Conservation (phyloP, 768 basidiomycete genomes). For the Inosperma sp. region DNA sequence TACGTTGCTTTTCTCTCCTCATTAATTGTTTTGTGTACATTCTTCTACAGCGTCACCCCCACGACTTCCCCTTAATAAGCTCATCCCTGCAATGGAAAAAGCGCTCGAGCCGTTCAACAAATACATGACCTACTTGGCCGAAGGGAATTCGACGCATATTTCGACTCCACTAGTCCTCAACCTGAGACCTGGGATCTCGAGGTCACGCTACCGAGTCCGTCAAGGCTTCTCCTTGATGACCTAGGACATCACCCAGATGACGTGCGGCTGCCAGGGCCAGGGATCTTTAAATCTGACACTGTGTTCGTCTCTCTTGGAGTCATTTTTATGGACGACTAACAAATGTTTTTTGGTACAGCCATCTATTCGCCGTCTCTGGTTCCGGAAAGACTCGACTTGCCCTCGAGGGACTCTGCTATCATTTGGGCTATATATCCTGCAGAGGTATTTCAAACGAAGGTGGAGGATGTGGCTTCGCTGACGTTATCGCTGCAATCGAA, state of each 20-base stretch:
- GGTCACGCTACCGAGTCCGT: background rate
- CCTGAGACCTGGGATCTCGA: background rate
- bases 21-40: background rate
- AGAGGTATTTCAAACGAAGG: too few relatives aligned
- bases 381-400: too few relatives aligned
- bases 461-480: background rate
- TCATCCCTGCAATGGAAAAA: background rate
- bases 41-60: background rate
- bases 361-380: background rate
- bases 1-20: background rate
- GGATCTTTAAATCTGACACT: background rate
- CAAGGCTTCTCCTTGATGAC: background rate
- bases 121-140: conserved; percentile 1
- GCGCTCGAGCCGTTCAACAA: background rate
- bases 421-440: too few relatives aligned
- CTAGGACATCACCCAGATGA: background rate
- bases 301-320: background rate
- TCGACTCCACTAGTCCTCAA: background rate
- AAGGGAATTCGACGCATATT: background rate
- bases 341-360: background rate
- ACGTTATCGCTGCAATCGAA: background rate
- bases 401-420: too few relatives aligned
- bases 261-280: background rate
- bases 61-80: background rate
- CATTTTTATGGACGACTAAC: background rate